Conservation (phyloP, 1,284 basidiomycete genomes). For the Fistulinella cinereoalba region DNA sequence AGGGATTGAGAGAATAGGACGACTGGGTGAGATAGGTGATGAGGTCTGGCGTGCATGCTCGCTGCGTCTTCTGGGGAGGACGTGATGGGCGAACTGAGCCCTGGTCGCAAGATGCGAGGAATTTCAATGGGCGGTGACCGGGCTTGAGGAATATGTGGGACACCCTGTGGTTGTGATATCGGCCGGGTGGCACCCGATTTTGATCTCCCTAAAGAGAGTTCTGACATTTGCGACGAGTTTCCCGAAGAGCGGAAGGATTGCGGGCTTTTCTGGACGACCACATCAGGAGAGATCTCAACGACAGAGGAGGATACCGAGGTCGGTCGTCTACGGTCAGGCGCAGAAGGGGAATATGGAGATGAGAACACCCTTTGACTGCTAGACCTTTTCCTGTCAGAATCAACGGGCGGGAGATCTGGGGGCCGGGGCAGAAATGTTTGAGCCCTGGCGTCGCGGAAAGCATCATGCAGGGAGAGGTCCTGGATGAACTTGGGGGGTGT, state of each 20-base stretch:
- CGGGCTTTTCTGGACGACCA: background rate
- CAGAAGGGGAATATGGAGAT: background rate
- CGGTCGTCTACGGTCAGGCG: background rate
- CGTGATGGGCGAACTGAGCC: slow-evolving; percentile 11
- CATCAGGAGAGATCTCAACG: background rate
- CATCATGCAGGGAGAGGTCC: slow-evolving; percentile 24
- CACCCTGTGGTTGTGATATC: slow-evolving; percentile 3
- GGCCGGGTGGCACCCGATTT: background rate
- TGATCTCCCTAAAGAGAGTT: background rate
- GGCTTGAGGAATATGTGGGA: background rate
- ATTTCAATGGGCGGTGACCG: slow-evolving; percentile 19
- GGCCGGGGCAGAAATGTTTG: slow-evolving; percentile 27
- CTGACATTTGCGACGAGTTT: slow-evolving; percentile 7
- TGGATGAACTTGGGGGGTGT: slow-evolving; percentile 28
- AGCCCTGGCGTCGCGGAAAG: slow-evolving; percentile 35
- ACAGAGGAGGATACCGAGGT: slow-evolving; percentile 1
- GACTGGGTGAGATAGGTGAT: slow-evolving; percentile 6
- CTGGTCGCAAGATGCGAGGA: slow-evolving; percentile 7
- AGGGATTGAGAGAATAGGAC: background rate
- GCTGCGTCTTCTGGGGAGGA: slow-evolving; percentile 23
- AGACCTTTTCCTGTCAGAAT: background rate
- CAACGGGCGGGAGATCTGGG: slow-evolving; percentile 27
- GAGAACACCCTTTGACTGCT: background rate
- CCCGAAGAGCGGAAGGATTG: too few relatives aligned
- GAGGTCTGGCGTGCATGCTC: slow-evolving; percentile 3